Base-by-base conservation (phyloP, 208 protist species). In the Trichomonas vaginalis region DNA sequence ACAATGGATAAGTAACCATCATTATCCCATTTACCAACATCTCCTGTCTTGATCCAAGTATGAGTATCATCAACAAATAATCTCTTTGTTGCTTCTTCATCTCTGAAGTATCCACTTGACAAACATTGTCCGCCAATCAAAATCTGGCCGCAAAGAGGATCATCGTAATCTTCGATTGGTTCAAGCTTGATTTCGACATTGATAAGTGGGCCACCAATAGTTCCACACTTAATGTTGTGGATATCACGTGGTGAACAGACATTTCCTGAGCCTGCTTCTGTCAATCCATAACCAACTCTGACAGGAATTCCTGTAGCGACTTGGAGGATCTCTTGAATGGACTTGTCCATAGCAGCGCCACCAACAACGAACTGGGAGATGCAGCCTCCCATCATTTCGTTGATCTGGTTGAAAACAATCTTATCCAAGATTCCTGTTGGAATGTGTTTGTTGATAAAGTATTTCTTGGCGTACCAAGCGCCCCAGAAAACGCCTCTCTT, bases 1-100 rank as follows among this genome's bases (percentile, higher is more conserved):
- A 98, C 98, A 96, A 98, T 98, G 21, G 17, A 17, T 27, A 95
- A 80, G 61, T n/a, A 46, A 45, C 49, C 49, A 47, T 95, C 51
- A 6, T 39, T 3, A 27, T 95, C 51, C 35, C 37, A 80, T n/a
- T 79, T 61, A 21, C 92, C 92, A 40, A 95, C 42, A 95, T 95
- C 92, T 14, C 92, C 92, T 46, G 92, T 95, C 15, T 47, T 37
- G 21, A 95, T 80, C 92, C 92, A 95, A 17, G 4, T 88, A 39
- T 92, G 40, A 35, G 40, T 92, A 8, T 47, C 42, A 10, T 92
- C 86, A 15, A 32, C n/a, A 45, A 92, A 92, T 9, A 92, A 51
- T 35, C 45, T 51, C 3, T 45, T 47, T 51, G 86, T 92, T 35
- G 45, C 86, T 47, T 92, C 45, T 37, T 9, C 45, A 92, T 92